Conservation (phyloP, 495 filamentous ascomycete species). For the Margaritispora aquatica region DNA sequence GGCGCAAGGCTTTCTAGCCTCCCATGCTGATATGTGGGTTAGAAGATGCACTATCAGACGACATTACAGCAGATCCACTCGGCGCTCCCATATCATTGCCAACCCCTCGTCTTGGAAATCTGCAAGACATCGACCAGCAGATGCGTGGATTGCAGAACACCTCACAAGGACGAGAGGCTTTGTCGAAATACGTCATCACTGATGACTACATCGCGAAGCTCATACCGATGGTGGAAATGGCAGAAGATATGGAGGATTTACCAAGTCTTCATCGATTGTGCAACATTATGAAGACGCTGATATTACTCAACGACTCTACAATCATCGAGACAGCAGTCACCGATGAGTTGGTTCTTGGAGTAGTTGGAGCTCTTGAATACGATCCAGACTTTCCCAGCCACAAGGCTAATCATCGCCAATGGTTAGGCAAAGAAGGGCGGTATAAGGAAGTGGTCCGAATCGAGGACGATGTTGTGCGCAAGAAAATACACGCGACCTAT, state of each 20-base stretch:
- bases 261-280: slow-evolving; percentile 83
- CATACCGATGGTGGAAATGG: slow-evolving; percentile 73
- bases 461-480: slow-evolving; percentile 68
- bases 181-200: slow-evolving; percentile 77
- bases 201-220: slow-evolving; percentile 87
- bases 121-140: slow-evolving; percentile 73
- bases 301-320: slow-evolving; percentile 86
- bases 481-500: slow-evolving; percentile 94
- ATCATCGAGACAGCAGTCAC: slow-evolving; percentile 93
- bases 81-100: slow-evolving; percentile 67
- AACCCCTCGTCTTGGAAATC: slow-evolving; percentile 66
- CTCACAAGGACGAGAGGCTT: slow-evolving; percentile 73
- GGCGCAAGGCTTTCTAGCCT: not conserved
- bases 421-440: slow-evolving; percentile 77
- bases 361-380: slow-evolving; percentile 95
- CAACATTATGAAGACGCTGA: slow-evolving; percentile 96
- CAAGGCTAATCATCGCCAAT: slow-evolving; percentile 95
- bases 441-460: slow-evolving; percentile 97
- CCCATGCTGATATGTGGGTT: not conserved
- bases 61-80: slow-evolving; percentile 59
- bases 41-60: slow-evolving; percentile 92
- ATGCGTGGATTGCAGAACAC: slow-evolving; percentile 72
- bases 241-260: slow-evolving; percentile 86
- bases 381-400: slow-evolving; percentile 98
- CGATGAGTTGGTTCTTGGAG: slow-evolving; percentile 82